phyloP scores from a whole-genome alignment of 441 rosid species.

The Populus hybrid region DNA sequence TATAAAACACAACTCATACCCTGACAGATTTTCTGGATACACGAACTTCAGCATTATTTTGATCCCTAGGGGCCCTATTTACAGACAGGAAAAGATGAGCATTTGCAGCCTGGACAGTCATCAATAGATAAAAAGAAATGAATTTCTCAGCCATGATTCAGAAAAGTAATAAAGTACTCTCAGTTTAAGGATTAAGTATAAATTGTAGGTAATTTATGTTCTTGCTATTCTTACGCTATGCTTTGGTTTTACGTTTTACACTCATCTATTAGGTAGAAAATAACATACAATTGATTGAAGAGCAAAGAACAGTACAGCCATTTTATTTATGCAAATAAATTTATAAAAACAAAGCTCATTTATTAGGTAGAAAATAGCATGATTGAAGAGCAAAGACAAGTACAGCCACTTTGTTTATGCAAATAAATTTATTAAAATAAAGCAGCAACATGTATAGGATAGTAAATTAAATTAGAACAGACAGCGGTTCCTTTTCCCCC shows the following conservation, averaged over 20 bases:
- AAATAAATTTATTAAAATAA: background rate
- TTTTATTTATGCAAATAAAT: background rate
- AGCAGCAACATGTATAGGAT: background rate
- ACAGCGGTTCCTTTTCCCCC: no score
- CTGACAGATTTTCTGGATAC: conserved; percentile 37
- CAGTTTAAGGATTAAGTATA: background rate
- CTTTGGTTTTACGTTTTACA: background rate
- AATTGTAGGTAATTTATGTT: background rate
- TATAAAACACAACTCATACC: conserved; percentile 33
- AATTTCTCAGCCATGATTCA: background rate
- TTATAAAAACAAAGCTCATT: background rate
- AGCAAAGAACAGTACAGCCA: background rate
- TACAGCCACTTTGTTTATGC: background rate
- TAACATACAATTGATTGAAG: background rate
- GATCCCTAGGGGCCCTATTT: conserved; percentile 29
- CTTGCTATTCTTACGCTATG: background rate
- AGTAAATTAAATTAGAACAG: background rate
- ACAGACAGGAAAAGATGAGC: conserved; percentile 6
- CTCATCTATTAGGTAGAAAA: background rate
- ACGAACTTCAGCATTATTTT: conserved; percentile 24
- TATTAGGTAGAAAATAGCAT: background rate
- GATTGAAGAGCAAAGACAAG: background rate
- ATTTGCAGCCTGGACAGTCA: background rate
- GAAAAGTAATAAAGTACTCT: no score
- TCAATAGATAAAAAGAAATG: background rate